Conservation (phyloP, 2,329 filamentous ascomycete genomes). For the Aspergillus sp. region DNA sequence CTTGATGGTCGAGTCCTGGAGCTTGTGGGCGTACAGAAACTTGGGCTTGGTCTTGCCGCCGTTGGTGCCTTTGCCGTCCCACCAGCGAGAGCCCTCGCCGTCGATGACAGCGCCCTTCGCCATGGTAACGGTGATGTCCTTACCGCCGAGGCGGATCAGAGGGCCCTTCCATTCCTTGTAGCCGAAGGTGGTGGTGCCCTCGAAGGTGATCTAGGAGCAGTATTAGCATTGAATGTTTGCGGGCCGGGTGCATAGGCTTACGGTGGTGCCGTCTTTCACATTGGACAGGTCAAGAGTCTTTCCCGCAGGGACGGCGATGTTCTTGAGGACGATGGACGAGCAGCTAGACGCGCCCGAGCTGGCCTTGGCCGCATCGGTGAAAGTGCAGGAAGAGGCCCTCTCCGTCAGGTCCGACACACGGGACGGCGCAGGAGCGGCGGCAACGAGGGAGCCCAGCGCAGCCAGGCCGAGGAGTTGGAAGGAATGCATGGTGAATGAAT, state of each 20-base stretch:
- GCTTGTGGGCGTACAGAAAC: slow-evolving; percentile 54
- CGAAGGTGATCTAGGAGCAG: slow-evolving; percentile 53
- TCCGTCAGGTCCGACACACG: slow-evolving; percentile 22
- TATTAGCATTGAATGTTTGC: neutral
- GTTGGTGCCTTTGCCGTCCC: slow-evolving; percentile 60
- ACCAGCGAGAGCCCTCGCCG: slow-evolving; percentile 56
- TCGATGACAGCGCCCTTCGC: slow-evolving; percentile 53
- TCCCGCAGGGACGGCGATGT: slow-evolving; percentile 57
- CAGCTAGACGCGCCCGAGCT: slow-evolving; percentile 52
- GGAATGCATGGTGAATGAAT: slow-evolving; percentile 18
- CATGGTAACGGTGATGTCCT: slow-evolving; percentile 52
- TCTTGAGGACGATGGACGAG: slow-evolving; percentile 52
- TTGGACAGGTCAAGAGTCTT: slow-evolving; percentile 58
- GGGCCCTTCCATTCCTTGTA: slow-evolving; percentile 65
- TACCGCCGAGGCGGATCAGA: slow-evolving; percentile 60
- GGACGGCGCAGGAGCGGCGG: slow-evolving; percentile 23
- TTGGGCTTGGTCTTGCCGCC: slow-evolving; percentile 65
- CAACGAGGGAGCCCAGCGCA: slow-evolving; percentile 17
- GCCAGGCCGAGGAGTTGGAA: slow-evolving; percentile 19
- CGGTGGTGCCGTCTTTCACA: slow-evolving; percentile 50
- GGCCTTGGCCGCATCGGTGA: slow-evolving; percentile 51
- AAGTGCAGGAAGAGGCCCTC: slow-evolving; percentile 50
- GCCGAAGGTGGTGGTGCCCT: slow-evolving; percentile 63
- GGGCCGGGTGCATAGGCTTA: slow-evolving; percentile 18
- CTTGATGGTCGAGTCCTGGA: slow-evolving; percentile 32